Evolutionary conservation across 2,329 filamentous ascomycete genomes (phyloP).

Genomic region (Calonectria multiphialidica): DNA sequence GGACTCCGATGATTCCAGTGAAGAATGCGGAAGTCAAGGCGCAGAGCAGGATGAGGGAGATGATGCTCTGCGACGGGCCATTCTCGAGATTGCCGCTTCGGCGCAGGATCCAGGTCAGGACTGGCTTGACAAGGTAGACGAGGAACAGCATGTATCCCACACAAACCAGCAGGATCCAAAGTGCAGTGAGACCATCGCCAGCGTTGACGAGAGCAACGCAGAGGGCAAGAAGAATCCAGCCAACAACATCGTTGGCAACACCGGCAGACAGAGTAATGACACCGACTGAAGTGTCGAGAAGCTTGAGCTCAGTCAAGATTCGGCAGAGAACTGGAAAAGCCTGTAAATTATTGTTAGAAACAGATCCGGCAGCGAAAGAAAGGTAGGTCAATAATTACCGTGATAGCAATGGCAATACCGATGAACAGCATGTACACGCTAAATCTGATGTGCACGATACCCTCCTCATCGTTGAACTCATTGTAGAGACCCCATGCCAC

Average conservation of each 20-base stretch:
- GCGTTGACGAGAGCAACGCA: slow-evolving; percentile 94
- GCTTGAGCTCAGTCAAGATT: slow-evolving; percentile 89
- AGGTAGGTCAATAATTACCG: slow-evolving; percentile 57
- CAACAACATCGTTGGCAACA: slow-evolving; percentile 83
- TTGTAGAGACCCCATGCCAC: slow-evolving; percentile 86
- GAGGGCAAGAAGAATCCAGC: slow-evolving; percentile 91
- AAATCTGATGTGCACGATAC: slow-evolving; percentile 57
- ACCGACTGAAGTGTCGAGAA: slow-evolving; percentile 85
- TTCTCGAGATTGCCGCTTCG: slow-evolving; percentile 84
- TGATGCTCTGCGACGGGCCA: slow-evolving; percentile 86
- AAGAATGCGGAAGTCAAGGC: slow-evolving; percentile 86
- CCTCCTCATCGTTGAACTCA: slow-evolving; percentile 68
- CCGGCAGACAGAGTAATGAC: slow-evolving; percentile 90
- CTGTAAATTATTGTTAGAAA: background rate
- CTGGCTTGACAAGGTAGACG: slow-evolving; percentile 77
- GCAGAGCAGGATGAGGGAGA: slow-evolving; percentile 84
- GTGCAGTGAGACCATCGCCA: slow-evolving; percentile 80
- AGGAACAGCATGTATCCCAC: slow-evolving; percentile 84
- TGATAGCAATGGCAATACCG: slow-evolving; percentile 92
- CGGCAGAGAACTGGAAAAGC: slow-evolving; percentile 88
- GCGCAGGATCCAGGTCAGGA: slow-evolving; percentile 79
- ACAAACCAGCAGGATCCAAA: slow-evolving; percentile 84
- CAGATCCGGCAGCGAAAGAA: background rate
- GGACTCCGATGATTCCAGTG: slow-evolving; percentile 86
- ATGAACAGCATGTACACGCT: slow-evolving; percentile 77